These are phyloP conservation scores for Entomortierella chlamydospora DNA, from an alignment of 192 early-diverging fungal species.

Conservation along the genomic window DNA sequence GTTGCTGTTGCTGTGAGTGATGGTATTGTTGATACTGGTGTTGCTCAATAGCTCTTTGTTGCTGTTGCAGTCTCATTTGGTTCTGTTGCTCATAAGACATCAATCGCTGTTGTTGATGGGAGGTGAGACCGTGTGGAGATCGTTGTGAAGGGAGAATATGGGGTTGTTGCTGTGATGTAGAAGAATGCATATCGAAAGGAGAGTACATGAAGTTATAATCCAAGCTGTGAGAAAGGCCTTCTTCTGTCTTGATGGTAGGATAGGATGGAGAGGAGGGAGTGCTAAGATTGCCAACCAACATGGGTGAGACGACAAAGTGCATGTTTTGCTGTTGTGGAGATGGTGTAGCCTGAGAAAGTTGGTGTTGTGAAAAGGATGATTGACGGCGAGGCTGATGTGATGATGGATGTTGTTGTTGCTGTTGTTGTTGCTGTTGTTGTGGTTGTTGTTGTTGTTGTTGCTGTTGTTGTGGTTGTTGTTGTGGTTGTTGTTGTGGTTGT, in stretches of 20 bases:
- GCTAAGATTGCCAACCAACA: conserved; percentile 27
- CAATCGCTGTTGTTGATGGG: conserved; percentile 27
- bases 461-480: background rate
- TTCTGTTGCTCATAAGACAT: conserved; percentile 26
- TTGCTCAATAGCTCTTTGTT: conserved; percentile 8
- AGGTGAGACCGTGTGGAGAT: conserved; percentile 14
- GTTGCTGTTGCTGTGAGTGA: conserved; percentile 14
- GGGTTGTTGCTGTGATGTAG: conserved; percentile 7
- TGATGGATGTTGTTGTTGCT: conserved; percentile 5
- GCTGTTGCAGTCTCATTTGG: conserved; percentile 33
- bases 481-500: background rate
- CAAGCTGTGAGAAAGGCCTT: conserved; percentile 9
- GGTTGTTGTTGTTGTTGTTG: background rate
- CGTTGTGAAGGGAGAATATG: conserved; percentile 29
- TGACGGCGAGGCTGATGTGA: background rate
- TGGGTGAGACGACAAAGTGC: conserved; percentile 38
- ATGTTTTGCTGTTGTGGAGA: conserved; percentile 29
- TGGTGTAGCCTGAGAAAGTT: too few relatives aligned
- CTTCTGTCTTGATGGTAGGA: conserved; percentile 30
- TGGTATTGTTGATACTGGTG: conserved; percentile 12
- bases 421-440: conserved; percentile 1
- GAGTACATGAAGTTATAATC: conserved; percentile 25
- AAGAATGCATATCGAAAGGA: conserved; percentile 29
- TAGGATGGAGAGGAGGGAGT: conserved; percentile 31
- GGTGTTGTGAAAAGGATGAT: too few relatives aligned